phyloP scores from a whole-genome alignment of 805 yeast species.

The Lachancea nothofagi region DNA sequence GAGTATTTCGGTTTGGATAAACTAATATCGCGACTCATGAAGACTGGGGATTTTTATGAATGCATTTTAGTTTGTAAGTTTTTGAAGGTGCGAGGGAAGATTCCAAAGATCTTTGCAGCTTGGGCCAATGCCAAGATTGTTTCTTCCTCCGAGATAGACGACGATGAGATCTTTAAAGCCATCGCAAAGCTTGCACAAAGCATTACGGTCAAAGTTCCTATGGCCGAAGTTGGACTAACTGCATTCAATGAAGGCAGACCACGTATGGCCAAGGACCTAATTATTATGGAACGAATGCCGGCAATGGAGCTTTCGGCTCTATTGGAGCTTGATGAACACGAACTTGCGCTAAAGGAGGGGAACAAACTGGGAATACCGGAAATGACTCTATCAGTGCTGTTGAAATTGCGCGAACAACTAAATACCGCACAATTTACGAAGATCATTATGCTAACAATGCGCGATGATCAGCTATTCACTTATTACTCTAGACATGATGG shows the following conservation, averaged over 20 bases:
- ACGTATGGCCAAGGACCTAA: slow-evolving; percentile 58
- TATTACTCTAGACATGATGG: slow-evolving; percentile 33
- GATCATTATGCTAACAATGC: slow-evolving; percentile 44
- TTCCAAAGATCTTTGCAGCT: slow-evolving; percentile 47
- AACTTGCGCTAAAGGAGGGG: slow-evolving; percentile 61
- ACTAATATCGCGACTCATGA: slow-evolving; percentile 51
- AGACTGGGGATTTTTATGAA: slow-evolving; percentile 54
- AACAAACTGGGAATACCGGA: slow-evolving; percentile 57
- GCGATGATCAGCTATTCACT: slow-evolving; percentile 28
- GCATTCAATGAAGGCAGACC: slow-evolving; percentile 62
- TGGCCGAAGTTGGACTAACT: slow-evolving; percentile 22
- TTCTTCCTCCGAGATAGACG: slow-evolving; percentile 47
- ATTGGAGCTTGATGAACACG: slow-evolving; percentile 65
- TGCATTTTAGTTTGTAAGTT: slow-evolving; percentile 57
- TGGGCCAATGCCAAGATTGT: slow-evolving; percentile 79
- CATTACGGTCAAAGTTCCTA: slow-evolving; percentile 10
- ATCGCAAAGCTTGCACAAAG: slow-evolving; percentile 43
- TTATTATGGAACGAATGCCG: slow-evolving; percentile 57
- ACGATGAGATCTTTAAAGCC: slow-evolving; percentile 48
- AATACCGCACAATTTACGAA: slow-evolving; percentile 66
- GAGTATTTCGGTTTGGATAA: slow-evolving; percentile 47
- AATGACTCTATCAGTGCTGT: slow-evolving; percentile 42
- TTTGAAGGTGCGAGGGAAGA: slow-evolving; percentile 41
- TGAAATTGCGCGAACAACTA: slow-evolving; percentile 46
- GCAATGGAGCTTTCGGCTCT: slow-evolving; percentile 57